phyloP scores from a whole-genome alignment of 2,329 filamentous ascomycete species.

The Colletotrichum lupini region DNA sequence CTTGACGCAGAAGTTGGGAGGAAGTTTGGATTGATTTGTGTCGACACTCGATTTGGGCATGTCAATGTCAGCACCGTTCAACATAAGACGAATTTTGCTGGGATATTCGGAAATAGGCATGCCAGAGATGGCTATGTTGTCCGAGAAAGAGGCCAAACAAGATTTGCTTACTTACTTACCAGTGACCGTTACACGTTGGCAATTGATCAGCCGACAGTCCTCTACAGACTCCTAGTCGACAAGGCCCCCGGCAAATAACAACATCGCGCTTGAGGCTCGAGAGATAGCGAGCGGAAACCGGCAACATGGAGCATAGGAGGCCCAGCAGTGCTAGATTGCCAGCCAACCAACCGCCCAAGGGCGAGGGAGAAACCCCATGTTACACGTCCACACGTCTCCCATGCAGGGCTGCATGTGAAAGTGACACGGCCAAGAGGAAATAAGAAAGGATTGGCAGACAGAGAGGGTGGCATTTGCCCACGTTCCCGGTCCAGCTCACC shows the following conservation, averaged over 20 bases:
- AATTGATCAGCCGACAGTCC: not conserved
- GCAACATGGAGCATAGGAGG: not conserved
- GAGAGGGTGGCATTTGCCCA: not conserved
- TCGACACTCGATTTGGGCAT: not conserved
- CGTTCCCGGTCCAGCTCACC: not conserved
- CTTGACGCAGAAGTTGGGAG: not conserved
- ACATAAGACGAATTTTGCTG: not conserved
- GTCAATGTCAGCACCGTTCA: not conserved
- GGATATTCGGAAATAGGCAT: not conserved
- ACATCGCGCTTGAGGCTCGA: not conserved
- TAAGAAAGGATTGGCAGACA: constrained; percentile 15
- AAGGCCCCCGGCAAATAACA: not conserved
- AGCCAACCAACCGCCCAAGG: constrained; percentile 1
- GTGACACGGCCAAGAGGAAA: constrained; percentile 4
- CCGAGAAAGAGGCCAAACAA: not conserved
- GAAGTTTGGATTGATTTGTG: not conserved
- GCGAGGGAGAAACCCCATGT: constrained; percentile 8
- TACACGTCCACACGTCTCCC: not conserved
- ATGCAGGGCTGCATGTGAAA: constrained; percentile 22
- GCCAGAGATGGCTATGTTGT: not conserved
- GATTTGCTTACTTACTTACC: not conserved
- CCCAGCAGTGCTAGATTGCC: too few species aligned
- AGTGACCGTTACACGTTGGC: not conserved
- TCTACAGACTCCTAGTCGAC: not conserved
- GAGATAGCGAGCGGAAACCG: constrained; percentile 8